A percentile compares a stretch with the other conserved stretches of the same genome.
Conservation (phyloP, 2,329 filamentous ascomycete genomes). For the Chaetomium sp. region DNA sequence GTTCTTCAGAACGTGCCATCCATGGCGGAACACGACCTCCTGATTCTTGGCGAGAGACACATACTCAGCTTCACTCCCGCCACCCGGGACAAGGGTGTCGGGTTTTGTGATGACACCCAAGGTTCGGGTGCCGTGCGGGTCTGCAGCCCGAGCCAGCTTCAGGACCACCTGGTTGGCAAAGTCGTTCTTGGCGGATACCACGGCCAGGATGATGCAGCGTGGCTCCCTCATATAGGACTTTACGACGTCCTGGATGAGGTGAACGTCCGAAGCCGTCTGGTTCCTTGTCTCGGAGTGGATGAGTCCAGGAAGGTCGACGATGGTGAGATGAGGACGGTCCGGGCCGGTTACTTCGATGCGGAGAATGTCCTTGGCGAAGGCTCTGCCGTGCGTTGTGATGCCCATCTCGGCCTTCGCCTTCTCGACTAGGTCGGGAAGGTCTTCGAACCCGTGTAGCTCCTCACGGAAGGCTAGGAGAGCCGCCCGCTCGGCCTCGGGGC, state of each 20-base stretch:
- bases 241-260: constrained; percentile 47
- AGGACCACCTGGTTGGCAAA: constrained; percentile 58
- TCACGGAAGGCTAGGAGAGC: constrained; percentile 26
- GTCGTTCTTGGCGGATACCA: constrained; percentile 54
- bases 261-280: constrained; percentile 44
- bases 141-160: constrained; percentile 37
- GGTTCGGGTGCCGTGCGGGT: constrained; percentile 43
- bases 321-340: constrained; percentile 50
- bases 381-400: constrained; percentile 38
- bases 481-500: constrained; percentile 22
- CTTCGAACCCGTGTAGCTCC: constrained; percentile 20
- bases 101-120: constrained; percentile 58
- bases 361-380: constrained; percentile 46
- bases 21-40: constrained; percentile 51
- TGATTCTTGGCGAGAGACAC: constrained; percentile 49
- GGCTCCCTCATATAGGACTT: constrained; percentile 44
- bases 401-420: constrained; percentile 48
- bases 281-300: constrained; percentile 48
- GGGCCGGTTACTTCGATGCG: constrained; percentile 47
- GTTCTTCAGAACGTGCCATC: constrained; percentile 50
- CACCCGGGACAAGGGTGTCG: constrained; percentile 44
- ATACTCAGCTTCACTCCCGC: constrained; percentile 46
- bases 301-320: constrained; percentile 56
- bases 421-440: constrained; percentile 36
- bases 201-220: constrained; percentile 57